Base-by-base conservation (phyloP, 164 flowering plant species). In the Hamamelis virginiana region DNA sequence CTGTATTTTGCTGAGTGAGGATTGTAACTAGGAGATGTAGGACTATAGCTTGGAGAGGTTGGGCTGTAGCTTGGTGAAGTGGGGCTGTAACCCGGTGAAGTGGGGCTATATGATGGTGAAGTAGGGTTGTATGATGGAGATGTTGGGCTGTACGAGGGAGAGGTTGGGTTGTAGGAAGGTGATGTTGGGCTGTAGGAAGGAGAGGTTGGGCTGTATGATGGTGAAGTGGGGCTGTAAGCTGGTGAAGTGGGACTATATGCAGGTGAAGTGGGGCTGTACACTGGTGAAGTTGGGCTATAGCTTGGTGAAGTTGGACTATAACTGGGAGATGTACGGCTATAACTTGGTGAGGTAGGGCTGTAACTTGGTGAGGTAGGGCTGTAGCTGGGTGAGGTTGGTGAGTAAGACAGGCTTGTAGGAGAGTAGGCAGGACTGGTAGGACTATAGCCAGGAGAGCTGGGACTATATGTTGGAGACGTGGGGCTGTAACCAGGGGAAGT, bases 81-180 rank as follows among this genome's bases (percentile, higher is more conserved):
- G 0, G 98, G 98, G 64, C 96, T 90, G 52, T 94, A 94, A 1
- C 82, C 75, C 4, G 97, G 98, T 1, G 98, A 91, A 0, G 97
- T 92, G 0, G 97, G 97, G 63, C 96, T 92, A 59, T 94, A 94
- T 0, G 86, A 73, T 8, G 97, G 63, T 41, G 71, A 57, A 1
- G 71, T 55, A 5, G 71, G 71, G 38, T 28, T 57, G 47, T 68
- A 68, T 19, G 64, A 57, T 2, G 71, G 71, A 1, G 52, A 68
- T 18, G 71, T 69, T 0, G 71, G 71, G 46, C 71, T 68, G 27
- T 68, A 58, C 23, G 71, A 44, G 8, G 71, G 71, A 1, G 71
- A 68, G 1, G 64, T 68, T 1, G 71, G 71, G 65, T 41, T 68
- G 71, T 68, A 68, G 15, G 71, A 45, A 8, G 41, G 71, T 18